phyloP scores from a whole-genome alignment of 371 early-diverging fungal species.

The Chytridium lagenaria region DNA sequence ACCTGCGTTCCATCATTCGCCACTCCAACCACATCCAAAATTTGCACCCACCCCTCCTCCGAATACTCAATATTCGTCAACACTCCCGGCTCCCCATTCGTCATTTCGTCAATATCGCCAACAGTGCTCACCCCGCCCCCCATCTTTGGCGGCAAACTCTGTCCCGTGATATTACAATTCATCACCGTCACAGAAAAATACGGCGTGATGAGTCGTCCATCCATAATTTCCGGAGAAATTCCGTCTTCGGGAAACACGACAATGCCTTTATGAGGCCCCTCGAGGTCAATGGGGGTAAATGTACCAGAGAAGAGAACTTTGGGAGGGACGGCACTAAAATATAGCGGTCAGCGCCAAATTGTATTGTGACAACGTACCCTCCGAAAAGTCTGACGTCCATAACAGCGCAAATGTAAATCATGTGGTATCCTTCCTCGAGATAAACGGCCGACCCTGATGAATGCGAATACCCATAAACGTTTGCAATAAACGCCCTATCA shows the following conservation, averaged over 20 bases:
- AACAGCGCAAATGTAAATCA: slow-evolving; percentile 59
- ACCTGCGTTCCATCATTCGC: slow-evolving; percentile 33
- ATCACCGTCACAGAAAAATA: slow-evolving; percentile 49
- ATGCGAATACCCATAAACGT: slow-evolving; percentile 52
- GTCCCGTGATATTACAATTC: slow-evolving; percentile 41
- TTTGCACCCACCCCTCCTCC: slow-evolving; percentile 44
- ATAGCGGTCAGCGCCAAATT: neutral
- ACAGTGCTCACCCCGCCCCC: neutral
- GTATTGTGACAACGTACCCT: slow-evolving; percentile 37
- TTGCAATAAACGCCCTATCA: slow-evolving; percentile 45
- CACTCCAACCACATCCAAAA: slow-evolving; percentile 33
- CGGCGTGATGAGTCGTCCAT: slow-evolving; percentile 43
- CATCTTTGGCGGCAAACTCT: slow-evolving; percentile 15
- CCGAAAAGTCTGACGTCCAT: slow-evolving; percentile 74
- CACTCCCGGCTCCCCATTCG: neutral
- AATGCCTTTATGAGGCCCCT: slow-evolving; percentile 33
- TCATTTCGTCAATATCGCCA: neutral
- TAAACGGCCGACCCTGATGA: slow-evolving; percentile 40
- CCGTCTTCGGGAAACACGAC: slow-evolving; percentile 44
- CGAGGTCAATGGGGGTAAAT: slow-evolving; percentile 43
- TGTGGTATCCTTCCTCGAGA: slow-evolving; percentile 54
- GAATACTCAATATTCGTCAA: slow-evolving; percentile 11
- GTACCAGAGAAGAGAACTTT: slow-evolving; percentile 45
- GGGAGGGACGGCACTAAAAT: slow-evolving; percentile 49
- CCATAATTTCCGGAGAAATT: slow-evolving; percentile 48